phyloP scores from a whole-genome alignment of 1,139 yeast species.

The Candida glucosophila region DNA sequence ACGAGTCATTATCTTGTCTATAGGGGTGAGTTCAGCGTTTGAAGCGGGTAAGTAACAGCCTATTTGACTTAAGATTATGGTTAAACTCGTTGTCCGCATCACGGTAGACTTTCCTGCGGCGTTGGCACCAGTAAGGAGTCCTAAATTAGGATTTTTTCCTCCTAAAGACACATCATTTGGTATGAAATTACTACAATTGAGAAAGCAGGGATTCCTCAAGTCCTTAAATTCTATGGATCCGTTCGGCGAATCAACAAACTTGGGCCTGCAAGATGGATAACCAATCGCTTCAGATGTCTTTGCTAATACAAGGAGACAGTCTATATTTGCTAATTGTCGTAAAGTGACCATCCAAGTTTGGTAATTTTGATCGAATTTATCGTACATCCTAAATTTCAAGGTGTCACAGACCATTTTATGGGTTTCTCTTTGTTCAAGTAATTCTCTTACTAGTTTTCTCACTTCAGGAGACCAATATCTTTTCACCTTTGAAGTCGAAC shows the following conservation, averaged over 20 bases:
- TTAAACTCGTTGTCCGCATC: slow-evolving; percentile 87
- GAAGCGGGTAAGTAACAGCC: slow-evolving; percentile 89
- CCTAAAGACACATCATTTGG: slow-evolving; percentile 85
- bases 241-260: slow-evolving; percentile 47
- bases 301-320: slow-evolving; percentile 74
- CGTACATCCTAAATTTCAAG: slow-evolving; percentile 62
- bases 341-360: slow-evolving; percentile 50
- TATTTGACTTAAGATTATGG: slow-evolving; percentile 85
- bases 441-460: slow-evolving; percentile 55
- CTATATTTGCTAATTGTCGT: slow-evolving; percentile 56
- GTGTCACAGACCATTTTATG: slow-evolving; percentile 74
- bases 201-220: slow-evolving; percentile 85
- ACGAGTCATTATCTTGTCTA: slow-evolving; percentile 92
- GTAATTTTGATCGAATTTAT: slow-evolving; percentile 61
- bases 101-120: slow-evolving; percentile 98
- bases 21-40: slow-evolving; percentile 65
- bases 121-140: slow-evolving; percentile 90
- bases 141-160: slow-evolving; percentile 58
- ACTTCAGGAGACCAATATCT: slow-evolving; percentile 96
- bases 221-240: slow-evolving; percentile 58
- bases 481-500: slow-evolving; percentile 81
- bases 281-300: slow-evolving; percentile 77
- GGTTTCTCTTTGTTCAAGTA: slow-evolving; percentile 78
- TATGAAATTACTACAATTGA: slow-evolving; percentile 65
- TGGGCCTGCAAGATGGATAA: slow-evolving; percentile 77